These are phyloP conservation scores for Kwoniella mangroviensis DNA, from an alignment of 768 basidiomycete species.

Conservation along the genomic window DNA sequence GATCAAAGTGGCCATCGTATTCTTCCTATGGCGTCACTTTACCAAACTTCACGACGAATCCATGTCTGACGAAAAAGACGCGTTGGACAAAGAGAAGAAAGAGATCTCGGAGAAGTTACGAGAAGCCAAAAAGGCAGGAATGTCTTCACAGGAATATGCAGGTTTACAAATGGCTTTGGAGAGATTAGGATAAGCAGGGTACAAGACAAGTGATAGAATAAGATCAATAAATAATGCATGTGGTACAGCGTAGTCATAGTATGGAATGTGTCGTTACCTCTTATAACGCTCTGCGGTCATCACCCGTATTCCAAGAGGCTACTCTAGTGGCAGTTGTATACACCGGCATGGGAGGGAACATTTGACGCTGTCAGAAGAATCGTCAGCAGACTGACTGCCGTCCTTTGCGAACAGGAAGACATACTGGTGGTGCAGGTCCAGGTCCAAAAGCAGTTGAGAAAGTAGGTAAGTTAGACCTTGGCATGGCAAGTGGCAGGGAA, in stretches of 20 bases:
- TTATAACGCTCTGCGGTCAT: neutral
- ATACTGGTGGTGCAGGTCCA: conserved; percentile 13
- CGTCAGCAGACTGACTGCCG: neutral
- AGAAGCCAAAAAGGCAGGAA: conserved; percentile 41
- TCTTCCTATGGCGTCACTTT: conserved; percentile 53
- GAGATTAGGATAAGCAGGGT: conserved; percentile 8
- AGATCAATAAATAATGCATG: neutral
- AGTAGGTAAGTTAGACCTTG: neutral
- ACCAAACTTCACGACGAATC: conserved; percentile 37
- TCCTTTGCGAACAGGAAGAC: neutral
- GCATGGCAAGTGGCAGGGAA: neutral
- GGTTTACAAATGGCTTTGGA: conserved; percentile 24
- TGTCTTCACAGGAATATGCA: neutral
- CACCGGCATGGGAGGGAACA: conserved; percentile 13
- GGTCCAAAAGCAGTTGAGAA: conserved; percentile 18
- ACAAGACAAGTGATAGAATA: neutral
- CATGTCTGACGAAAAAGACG: conserved; percentile 33
- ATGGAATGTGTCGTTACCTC: neutral
- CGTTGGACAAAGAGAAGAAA: conserved; percentile 42
- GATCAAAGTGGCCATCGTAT: conserved; percentile 38
- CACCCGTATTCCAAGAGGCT: conserved; percentile 7
- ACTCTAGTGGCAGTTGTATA: conserved; percentile 9
- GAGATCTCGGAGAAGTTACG: conserved; percentile 36
- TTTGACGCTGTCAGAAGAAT: neutral
- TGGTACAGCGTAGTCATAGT: neutral